phyloP scores from a whole-genome alignment of 768 basidiomycete genomes.

The Macrolepiota albuminosa region DNA sequence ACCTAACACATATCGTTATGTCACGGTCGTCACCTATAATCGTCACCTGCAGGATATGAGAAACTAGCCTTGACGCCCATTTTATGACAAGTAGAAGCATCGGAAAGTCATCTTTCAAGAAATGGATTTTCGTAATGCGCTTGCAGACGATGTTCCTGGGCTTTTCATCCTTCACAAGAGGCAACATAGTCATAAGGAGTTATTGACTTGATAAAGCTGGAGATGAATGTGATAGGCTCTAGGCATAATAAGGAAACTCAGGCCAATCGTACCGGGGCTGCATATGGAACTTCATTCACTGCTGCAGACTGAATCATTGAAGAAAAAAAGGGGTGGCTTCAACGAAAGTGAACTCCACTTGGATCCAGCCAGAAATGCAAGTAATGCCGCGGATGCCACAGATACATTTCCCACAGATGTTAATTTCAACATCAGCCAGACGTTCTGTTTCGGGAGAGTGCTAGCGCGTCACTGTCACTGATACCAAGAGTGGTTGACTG shows the following conservation, averaged over 20 bases:
- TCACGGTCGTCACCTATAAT: too few species aligned
- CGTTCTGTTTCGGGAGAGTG: background rate
- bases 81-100: background rate
- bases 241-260: background rate
- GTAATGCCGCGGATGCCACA: background rate
- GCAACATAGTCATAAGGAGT: background rate
- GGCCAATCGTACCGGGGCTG: background rate
- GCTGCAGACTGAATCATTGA: background rate
- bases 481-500: background rate
- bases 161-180: background rate
- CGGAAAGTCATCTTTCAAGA: background rate
- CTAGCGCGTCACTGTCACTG: conserved; percentile 1
- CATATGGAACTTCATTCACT: background rate
- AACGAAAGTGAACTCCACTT: background rate
- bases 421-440: background rate
- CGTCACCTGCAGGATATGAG: too few species aligned
- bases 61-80: too few species aligned
- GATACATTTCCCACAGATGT: background rate
- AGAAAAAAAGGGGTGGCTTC: background rate
- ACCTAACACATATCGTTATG: too few species aligned
- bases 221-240: background rate
- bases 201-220: background rate
- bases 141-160: background rate
- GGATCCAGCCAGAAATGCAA: background rate
- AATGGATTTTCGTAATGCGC: too few species aligned